Base-by-base conservation (phyloP, 1,284 basidiomycete genomes). In the Puccinia triticina region DNA sequence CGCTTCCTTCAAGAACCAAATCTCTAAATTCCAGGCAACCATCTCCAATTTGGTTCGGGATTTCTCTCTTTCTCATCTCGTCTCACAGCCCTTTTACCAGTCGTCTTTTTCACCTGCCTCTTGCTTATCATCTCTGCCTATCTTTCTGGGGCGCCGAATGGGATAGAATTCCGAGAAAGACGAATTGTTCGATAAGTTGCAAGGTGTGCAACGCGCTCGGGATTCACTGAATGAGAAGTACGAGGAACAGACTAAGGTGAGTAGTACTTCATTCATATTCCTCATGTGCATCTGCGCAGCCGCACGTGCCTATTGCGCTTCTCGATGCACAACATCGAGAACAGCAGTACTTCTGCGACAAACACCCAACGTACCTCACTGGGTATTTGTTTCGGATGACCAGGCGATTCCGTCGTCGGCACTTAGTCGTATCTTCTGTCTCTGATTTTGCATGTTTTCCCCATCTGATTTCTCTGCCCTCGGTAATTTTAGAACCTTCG, bases 41-140 rank as follows among this genome's bases (percentile, higher is more conserved):
- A 86, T 94, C 23, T 92, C 94, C 85, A 91, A 90, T 77, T 87
- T 96, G 84, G 89, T 89, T 80, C 83, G 88, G 18, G 7, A 7
- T 57, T n/a, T 59, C 3, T 59, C 85, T 1, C n/a, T 43, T 23
- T n/a, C n/a, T 40, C 34, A 11, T 72, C 11, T 72, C 46, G 37
- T 43, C 12, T 21, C 11, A 48, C 48, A 50, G 3, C 32, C 29
- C 7, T 61, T 61, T 61, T 71, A 11, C 18, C 8, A 18, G 18
- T 50, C 61, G 18, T 43, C 23, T 26, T 37, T 29, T 53, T 29
- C 72, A 57, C 37, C 48, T 29, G 55, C 77, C 83, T 71, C 34
- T n/a, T 59, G 43, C 14, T 66, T 37, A 21, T 34, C 40, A 55
- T 16, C 10, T 69, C 66, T 43, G 37, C 43, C 23, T 37, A 57